Evolutionary conservation across 768 basidiomycete genomes (phyloP), one percentile per base, ranked within the genome.

Genomic region (Boletus reticulatus): DNA sequence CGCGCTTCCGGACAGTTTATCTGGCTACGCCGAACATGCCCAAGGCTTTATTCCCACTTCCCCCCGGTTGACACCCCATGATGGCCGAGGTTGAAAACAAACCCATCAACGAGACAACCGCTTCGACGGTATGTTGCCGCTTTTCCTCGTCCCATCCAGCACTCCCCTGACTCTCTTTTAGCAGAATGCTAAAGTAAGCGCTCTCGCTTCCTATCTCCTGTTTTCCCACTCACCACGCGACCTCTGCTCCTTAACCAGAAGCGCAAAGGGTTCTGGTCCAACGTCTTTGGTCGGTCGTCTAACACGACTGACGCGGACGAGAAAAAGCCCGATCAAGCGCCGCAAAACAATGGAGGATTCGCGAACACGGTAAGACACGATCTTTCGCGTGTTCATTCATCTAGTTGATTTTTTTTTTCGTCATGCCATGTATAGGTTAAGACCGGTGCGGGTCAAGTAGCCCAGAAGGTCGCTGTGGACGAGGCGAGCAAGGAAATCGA

Each of bases 231-330:
- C 10, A 20, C 20, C 1, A 50, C 36, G 11, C 6, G 38, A 42
- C 32, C 16, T 37, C 6, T 29, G 19, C 47, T 36, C 14, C 14
- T 9, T 29, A 0, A 32, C 11, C 47, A 63, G 62, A 63, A 60
- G 20, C 62, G 54, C 53, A 63, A 60, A 34, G 58, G 62, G 5
- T 60, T 63, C 20, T 60, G n/a, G 48, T 48, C 62, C 43, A 63
- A 48, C 24, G 1, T 56, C 39, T 41, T 51, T 16, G 22, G 48
- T 20, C 34, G 27, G 22, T 59, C 61, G 22, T 53, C 53, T 32
- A 37, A 46, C 14, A 17, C 29, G 9, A 17, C 13, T 16, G 5
- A 38, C 4, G 24, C 31, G n/a, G 27, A 41, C 41, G 44, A 41
- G 39, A 37, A 36, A 17, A 48, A 36, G 41, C 13, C 46, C 8